Base-by-base conservation (phyloP, 805 yeast genomes). In the Wickerhamomyces sydowiorum region DNA sequence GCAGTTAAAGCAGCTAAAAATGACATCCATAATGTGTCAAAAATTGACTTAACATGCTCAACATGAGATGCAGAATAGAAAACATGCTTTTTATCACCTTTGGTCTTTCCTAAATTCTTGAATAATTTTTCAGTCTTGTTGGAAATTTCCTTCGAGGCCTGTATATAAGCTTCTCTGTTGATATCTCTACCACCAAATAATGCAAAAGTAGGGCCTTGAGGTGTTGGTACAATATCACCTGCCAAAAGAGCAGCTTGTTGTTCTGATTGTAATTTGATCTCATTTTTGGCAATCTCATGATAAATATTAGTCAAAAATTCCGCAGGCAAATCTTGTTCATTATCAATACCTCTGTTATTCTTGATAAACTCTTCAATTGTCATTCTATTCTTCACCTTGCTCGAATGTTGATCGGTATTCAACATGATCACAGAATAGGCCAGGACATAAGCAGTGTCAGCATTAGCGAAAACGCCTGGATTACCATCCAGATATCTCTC, bases 1-100 rank as follows among this genome's bases (percentile, higher is more conserved):
- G 95, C 91, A 0, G 97, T 89, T 38, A 93, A 70, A 1, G 95
- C 97, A 7, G 98, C 98, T 50, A 93, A 71, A 37, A 93, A 77
- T 0, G 97, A 88, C 96, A 95, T 90, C 99, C 99, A 93, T 35
- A 86, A 67, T 15, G 87, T 87, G 54, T 91, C 96, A 65, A 93
- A 91, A 57, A 95, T 86, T 1, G 97, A 90, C 58, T 77, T 83
- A 14, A 91, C 96, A 59, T 91, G 96, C 52, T 88, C 95, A 14
- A 86, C 77, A 55, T 86, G 91, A 2, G 89, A 77, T 0, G 97
- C 97, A 17, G 82, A 78, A 61, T 87, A 86, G 57, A 81, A 90
- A 1, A 77, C 72, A 24, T 19, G 22, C 20, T 69, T 64, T 35
- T 69, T 73, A 39, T 63, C 67, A 14, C 61, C 51, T 43, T 70